Evolutionary conservation across 1,284 basidiomycete species (phyloP), one percentile per base, ranked within the genome.

Genomic region (Boletus chippewaensis): DNA sequence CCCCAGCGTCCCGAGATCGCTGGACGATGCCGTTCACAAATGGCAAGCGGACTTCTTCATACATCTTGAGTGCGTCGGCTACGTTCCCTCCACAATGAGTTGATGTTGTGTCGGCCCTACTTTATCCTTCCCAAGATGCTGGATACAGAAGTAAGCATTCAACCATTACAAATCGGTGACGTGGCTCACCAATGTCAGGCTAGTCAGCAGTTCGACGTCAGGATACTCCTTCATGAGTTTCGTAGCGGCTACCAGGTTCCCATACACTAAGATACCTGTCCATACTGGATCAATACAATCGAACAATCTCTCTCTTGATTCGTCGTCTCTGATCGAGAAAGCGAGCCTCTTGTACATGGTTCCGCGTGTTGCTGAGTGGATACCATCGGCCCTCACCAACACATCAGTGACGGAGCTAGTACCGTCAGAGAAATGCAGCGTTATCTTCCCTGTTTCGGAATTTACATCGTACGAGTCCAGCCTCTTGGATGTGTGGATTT

Each of bases 111-210:
- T 40, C 0, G 0, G 2, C 71, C 74, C 38, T 29, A 75, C 75
- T 49, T 71, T 70, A 47, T 71, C 61, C 51, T 69, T 73, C 22
- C 74, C 75, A 15, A 71, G 57, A 53, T 75, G 73, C 75, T 78
- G 47, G 15, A 40, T 31, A 35, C n/a, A 38, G 8, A 4, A 36
- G 31, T 56, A 15, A 51, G 47, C 5, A 16, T 24, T 5, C 2
- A 12, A 24, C 15, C 2, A 34, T 11, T 47, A 10, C 4, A 6
- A 59, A 49, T 13, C 3, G 24, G 29, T 12, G 16, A 32, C 11
- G 4, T 41, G 18, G 31, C 56, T 48, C 13, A 78, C 75, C 47
- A 73, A 49, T 6, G 71, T 64, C 5, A 75, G 59, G 12, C 54
- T 57, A 10, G 54, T 59, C 12, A 72, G 58, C 5, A 62, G 60